phyloP scores from a whole-genome alignment of 2,329 filamentous ascomycete species.

The Lecanicillium sp. region DNA sequence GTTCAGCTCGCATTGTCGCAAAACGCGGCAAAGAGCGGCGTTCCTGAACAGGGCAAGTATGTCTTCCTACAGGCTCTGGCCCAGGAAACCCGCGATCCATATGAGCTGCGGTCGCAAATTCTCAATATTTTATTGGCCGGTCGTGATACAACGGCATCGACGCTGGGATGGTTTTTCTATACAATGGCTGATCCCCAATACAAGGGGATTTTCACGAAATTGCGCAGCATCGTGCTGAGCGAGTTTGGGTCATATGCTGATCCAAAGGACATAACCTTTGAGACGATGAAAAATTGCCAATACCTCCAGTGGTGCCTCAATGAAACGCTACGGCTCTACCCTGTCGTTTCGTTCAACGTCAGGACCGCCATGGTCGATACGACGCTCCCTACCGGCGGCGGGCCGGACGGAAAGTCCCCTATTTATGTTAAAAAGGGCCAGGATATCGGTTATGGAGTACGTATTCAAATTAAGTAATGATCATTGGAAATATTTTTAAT shows the following conservation, averaged over 20 bases:
- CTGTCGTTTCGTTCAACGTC: constrained; percentile 15
- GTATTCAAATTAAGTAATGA: constrained; percentile 18
- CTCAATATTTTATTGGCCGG: constrained; percentile 39
- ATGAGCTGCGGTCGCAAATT: constrained; percentile 20
- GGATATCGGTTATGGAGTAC: constrained; percentile 26
- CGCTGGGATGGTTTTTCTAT: constrained; percentile 41
- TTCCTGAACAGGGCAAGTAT: constrained; percentile 14
- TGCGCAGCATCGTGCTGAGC: constrained; percentile 32
- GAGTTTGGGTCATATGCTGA: constrained; percentile 40
- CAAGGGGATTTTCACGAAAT: constrained; percentile 29
- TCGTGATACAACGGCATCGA: constrained; percentile 45
- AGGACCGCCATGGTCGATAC: constrained; percentile 30
- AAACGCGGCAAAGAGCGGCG: constrained; percentile 4
- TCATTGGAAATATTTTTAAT: constrained; percentile 16
- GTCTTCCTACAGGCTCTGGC: constrained; percentile 24
- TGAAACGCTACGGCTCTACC: constrained; percentile 16
- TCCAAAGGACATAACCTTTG: constrained; percentile 18
- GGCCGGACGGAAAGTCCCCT: constrained; percentile 35
- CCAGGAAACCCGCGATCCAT: constrained; percentile 21
- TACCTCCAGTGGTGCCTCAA: constrained; percentile 19
- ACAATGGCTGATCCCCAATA: constrained; percentile 28
- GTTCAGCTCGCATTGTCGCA: constrained; percentile 46
- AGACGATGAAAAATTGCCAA: constrained; percentile 14
- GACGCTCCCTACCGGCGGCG: constrained; percentile 42
- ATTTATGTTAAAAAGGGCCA: constrained; percentile 41